phyloP scores from a whole-genome alignment of 2,329 filamentous ascomycete genomes.

The Pyricularia grisea region DNA sequence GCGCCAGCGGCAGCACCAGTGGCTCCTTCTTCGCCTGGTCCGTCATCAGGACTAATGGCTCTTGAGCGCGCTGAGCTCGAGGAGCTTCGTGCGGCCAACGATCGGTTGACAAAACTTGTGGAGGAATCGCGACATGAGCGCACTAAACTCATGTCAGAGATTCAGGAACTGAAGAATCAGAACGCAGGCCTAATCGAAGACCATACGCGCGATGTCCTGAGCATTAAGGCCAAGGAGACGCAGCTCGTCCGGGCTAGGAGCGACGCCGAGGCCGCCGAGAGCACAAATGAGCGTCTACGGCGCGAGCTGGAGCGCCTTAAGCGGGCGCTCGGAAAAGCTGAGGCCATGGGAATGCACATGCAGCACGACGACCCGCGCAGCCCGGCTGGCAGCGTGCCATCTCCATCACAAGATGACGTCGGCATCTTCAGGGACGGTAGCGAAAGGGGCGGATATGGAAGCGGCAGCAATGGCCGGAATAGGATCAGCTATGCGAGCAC shows the following conservation, averaged over 20 bases:
- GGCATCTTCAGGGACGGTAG: conserved; percentile 48
- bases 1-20: conserved; percentile 38
- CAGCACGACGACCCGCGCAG: conserved; percentile 10
- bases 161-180: conserved; percentile 91
- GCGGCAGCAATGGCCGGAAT: conserved; percentile 27
- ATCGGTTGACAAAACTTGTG: conserved; percentile 62
- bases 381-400: conserved; percentile 27
- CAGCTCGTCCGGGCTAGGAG: conserved; percentile 86
- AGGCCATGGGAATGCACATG: conserved; percentile 29
- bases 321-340: conserved; percentile 62
- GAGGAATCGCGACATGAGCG: conserved; percentile 80
- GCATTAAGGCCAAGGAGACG: conserved; percentile 97
- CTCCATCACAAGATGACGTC: conserved; percentile 47
- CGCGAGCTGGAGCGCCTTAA: conserved; percentile 91
- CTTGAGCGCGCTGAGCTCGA: conserved; percentile 90
- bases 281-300: conserved; percentile 72
- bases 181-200: conserved; percentile 96
- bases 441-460: conserved; percentile 10
- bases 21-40: conserved; percentile 46
- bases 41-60: conserved; percentile 57
- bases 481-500: conserved; percentile 55
- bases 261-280: conserved; percentile 82
- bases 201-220: conserved; percentile 87
- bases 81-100: conserved; percentile 76
- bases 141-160: conserved; percentile 71